Base-by-base conservation (phyloP, 257 asterid species). In the Solanum appendiculatum region DNA sequence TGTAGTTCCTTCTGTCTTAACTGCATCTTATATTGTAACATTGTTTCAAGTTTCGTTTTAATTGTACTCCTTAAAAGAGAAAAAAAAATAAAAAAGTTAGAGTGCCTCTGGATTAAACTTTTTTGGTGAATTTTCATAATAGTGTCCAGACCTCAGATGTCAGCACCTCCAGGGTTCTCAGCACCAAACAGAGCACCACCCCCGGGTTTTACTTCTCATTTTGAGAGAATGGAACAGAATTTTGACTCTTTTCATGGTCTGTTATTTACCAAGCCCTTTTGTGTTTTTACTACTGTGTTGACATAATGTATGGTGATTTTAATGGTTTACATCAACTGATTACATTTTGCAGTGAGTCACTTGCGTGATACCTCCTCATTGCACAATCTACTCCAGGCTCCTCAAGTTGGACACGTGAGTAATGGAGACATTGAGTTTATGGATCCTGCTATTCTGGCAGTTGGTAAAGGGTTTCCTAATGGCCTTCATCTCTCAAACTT, bases 381-480 rank as follows among this genome's bases (percentile, higher is more conserved):
- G 82, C 92, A 96, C 88, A 92, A 94, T 89, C 96, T 92, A 86
- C 91, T 91, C 89, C 97, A 93, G 89, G 85, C 89, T 48, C 90
- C 95, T 33, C 91, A 90, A 48, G 87, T 87, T 86, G 92, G 91
- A 85, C 89, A 90, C 86, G 84, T 27, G 84, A 91, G 88, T 83
- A 90, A 92, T 85, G 95, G 93, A 29, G 98, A 96, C 85, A 89
- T 97, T 88, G 99, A 97, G 91, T 97, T 95, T 88, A 92, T 94
- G 91, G 99, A 97, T 91, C 99, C 99, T 78, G 99, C 99, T 82
- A 97, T 97, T 85, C 92, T 97, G 93, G 99, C 98, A 78, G 99
- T 97, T 89, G 99, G 98, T 87, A 96, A 92, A 87, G 99, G 97
- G 88, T 84, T 95, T 88, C 93, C 98, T 23, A 90, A 92, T 89